Evolutionary conservation across 768 basidiomycete species (phyloP), one percentile per base, ranked within the genome.

Genomic region (Lentinula sp.): DNA sequence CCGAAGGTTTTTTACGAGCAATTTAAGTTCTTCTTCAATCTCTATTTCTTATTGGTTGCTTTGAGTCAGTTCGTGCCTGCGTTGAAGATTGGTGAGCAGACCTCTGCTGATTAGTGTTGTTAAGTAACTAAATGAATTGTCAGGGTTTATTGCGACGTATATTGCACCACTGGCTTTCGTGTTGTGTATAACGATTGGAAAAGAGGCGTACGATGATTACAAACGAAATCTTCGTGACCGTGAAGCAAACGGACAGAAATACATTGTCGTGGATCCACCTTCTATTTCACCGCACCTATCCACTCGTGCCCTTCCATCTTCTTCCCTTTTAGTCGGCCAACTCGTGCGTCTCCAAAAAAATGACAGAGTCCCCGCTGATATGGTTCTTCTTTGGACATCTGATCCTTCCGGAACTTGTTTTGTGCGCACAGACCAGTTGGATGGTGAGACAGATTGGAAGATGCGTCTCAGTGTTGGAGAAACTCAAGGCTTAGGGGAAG

Each of bases 11-110:
- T 98, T 72, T 98, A 98, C 73, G 95, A 98, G 72, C 96, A 98
- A 72, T 99, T 98, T 88, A 98, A 98, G 74, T 98, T 96, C 81
- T 99, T 99, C 79, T 98, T 97, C 85, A 99, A 98, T 71, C 81
- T 98, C 6, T 99, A 98, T 74, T 99, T 99, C 71, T 84, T 98
- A 10, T 87, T 98, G 23, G 97, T 99, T 41, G 97, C 97, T 0
- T 80, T 98, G 7, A 94, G 91, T 8, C 97, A 98, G 73, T 97
- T 99, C 70, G 77, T 99, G 16, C 97, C 97, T 13, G 91, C 95
- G 0, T 83, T 99, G 62, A 95, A 94, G 77, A 99, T 97, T 62
- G 95, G 95, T 93, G 57, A 50, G 85, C 77, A 36, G 28, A 13
- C 50, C 18, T 48, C 51, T 20, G 51, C 35, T 33, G 18, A 55